A percentile compares a stretch with the other conserved stretches of the same genome.
Conservation (phyloP, 2,329 filamentous ascomycete species). For the Dryadomyces sulphureus region DNA sequence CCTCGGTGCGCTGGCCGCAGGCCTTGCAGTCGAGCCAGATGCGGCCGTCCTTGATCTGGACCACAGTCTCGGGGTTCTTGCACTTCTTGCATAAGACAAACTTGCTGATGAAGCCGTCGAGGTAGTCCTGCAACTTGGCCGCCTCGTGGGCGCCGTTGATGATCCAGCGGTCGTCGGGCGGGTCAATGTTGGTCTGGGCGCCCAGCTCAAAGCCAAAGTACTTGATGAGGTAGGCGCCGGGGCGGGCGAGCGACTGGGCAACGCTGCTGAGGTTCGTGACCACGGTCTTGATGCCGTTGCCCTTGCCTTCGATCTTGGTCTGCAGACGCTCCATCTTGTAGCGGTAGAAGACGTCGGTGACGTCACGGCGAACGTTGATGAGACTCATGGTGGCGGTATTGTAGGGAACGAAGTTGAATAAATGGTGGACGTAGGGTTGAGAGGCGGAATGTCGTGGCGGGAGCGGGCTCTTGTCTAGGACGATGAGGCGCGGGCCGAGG, state of each 20-base stretch:
- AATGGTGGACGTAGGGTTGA: no score
- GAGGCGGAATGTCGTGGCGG: not conserved
- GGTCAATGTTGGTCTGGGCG: constrained; percentile 96
- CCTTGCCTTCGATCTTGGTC: constrained; percentile 99
- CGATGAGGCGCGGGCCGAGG: not conserved
- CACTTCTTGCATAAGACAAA: constrained; percentile 99
- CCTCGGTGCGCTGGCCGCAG: constrained; percentile 83
- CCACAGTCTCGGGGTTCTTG: constrained; percentile 97
- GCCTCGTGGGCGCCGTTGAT: constrained; percentile 98
- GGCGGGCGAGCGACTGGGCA: constrained; percentile 79
- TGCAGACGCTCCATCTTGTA: constrained; percentile 99
- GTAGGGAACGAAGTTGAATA: no score
- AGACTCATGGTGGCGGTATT: constrained; percentile 68
- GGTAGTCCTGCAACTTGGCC: constrained; percentile 89
- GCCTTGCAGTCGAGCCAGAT: constrained; percentile 98
- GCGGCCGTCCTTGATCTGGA: constrained; percentile 83
- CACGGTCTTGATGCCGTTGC: constrained; percentile 98
- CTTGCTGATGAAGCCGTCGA: constrained; percentile 96
- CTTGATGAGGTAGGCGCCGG: constrained; percentile 93
- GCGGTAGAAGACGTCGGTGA: constrained; percentile 97
- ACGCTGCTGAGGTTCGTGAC: constrained; percentile 94
- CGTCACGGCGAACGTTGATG: constrained; percentile 96
- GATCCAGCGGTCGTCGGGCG: constrained; percentile 97
- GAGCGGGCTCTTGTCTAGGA: not conserved
- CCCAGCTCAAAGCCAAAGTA: constrained; percentile 99